Percentiles rank a stretch among this genome's conserved stretches.
Evolutionary conservation across 371 early-diverging fungal genomes (phyloP).

Genomic region (Circinella umbellata): DNA sequence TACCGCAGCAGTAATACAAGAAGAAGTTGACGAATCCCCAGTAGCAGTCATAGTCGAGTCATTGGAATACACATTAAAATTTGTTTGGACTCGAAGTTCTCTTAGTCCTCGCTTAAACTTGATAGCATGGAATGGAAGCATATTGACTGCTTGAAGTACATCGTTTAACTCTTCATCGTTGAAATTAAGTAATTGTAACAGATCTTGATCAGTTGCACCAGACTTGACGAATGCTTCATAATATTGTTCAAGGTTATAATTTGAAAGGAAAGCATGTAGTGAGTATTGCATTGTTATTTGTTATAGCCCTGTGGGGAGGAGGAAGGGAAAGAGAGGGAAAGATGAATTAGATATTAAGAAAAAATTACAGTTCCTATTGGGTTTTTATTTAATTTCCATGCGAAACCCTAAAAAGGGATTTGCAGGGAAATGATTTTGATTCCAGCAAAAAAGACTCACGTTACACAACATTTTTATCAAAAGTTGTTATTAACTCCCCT

Average conservation of each 20-base stretch:
- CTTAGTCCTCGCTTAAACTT: constrained; percentile 50
- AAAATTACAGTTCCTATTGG: no score
- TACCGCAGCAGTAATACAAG: neutral
- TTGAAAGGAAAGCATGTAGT: constrained; percentile 36
- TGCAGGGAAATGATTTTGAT: neutral
- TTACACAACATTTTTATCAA: neutral
- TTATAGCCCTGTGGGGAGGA: neutral
- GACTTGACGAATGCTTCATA: constrained; percentile 49
- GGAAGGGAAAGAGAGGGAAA: neutral
- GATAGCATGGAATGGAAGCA: constrained; percentile 61
- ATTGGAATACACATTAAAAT: neutral
- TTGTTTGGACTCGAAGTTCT: constrained; percentile 25
- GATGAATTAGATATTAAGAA: no score
- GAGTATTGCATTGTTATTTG: neutral
- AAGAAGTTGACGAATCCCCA: neutral
- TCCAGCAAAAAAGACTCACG: constrained; percentile 4
- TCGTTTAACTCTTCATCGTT: constrained; percentile 56
- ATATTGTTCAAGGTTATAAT: constrained; percentile 50
- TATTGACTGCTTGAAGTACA: constrained; percentile 45
- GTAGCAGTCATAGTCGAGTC: neutral
- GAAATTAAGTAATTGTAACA: constrained; percentile 50
- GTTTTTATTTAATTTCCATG: neutral
- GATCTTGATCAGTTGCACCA: constrained; percentile 56
- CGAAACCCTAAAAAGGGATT: neutral
- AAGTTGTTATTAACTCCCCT: neutral